Evolutionary conservation across 2,329 filamentous ascomycete species (phyloP).

Genomic region (Colletotrichum somersetense): DNA sequence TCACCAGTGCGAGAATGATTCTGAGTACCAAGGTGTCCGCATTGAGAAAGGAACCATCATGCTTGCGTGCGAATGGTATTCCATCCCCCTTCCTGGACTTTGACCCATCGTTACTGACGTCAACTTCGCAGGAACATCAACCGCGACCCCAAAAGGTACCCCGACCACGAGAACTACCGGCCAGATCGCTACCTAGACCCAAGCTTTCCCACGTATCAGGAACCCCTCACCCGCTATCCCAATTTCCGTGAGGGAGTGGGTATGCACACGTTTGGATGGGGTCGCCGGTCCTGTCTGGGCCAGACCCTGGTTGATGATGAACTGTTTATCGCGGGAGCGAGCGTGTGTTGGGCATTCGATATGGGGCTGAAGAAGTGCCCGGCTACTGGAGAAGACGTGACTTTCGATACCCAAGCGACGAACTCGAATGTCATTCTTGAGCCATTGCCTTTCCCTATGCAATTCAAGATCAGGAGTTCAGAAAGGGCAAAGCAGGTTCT

Average conservation of each 20-base stretch:
- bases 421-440: slow-evolving; percentile 67
- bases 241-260: slow-evolving; percentile 69
- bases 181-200: slow-evolving; percentile 74
- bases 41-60: slow-evolving; percentile 64
- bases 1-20: slow-evolving; percentile 62
- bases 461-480: slow-evolving; percentile 57
- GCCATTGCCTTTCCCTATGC: slow-evolving; percentile 60
- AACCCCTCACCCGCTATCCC: slow-evolving; percentile 72
- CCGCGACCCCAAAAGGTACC: slow-evolving; percentile 70
- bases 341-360: slow-evolving; percentile 64
- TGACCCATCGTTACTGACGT: neutral
- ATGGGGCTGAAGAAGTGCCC: slow-evolving; percentile 56
- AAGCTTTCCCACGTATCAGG: slow-evolving; percentile 74
- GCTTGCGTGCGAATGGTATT: slow-evolving; percentile 64
- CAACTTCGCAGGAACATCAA: slow-evolving; percentile 62
- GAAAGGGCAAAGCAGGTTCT: slow-evolving; percentile 55
- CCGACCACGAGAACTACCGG: slow-evolving; percentile 72
- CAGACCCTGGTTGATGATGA: slow-evolving; percentile 73
- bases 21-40: slow-evolving; percentile 60
- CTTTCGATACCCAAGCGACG: slow-evolving; percentile 63
- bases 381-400: slow-evolving; percentile 56
- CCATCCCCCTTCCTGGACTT: slow-evolving; percentile 19
- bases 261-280: slow-evolving; percentile 75
- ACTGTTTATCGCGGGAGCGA: slow-evolving; percentile 63
- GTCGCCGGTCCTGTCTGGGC: slow-evolving; percentile 72